Base-by-base conservation (phyloP, 2,329 filamentous ascomycete species). In the Sordariomycetes sp. region DNA sequence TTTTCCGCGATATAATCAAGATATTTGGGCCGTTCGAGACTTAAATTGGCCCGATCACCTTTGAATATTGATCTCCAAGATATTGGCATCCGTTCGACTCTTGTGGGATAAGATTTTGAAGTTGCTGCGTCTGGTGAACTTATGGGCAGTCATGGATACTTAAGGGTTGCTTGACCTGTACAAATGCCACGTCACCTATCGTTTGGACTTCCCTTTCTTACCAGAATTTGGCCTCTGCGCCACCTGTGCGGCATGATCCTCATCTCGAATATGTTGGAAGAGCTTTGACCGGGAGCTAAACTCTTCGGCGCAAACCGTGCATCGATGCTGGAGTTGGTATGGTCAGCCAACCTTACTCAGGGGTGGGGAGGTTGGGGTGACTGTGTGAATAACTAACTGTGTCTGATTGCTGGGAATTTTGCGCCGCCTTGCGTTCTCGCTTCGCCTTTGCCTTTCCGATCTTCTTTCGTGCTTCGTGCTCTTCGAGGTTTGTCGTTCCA, bases 181-280 rank as follows among this genome's bases (percentile, higher is more conserved):
- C n/a, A n/a, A n/a, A n/a, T n/a, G n/a, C n/a, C n/a, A n/a, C n/a
- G n/a, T n/a, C n/a, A n/a, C n/a, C n/a, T n/a, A n/a, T n/a, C 30
- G 12, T 20, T 32, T 39, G 30, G 21, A 35, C n/a, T n/a, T n/a
- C n/a, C n/a, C n/a, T n/a, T n/a, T 38, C 42, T 50, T n/a, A n/a
- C 23, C 9, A 9, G 9, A 9, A 25, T 30, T 30, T 30, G 6
- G 17, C 9, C 4, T 30, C 7, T 41, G 16, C 23, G 35, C 38
- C 18, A 63, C 51, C 3, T 64, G 63, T 20, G 75, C 72, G 6
- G 79, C 82, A 59, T 92, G 84, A 8, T 61, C 61, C 14, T 72
- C 58, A 8, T 78, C 70, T 41, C 75, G 73, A 38, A 92, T 68
- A 54, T 93, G 86, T 34, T 72, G 64, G 52, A 90, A 90, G 14